Evolutionary conservation across 2,329 filamentous ascomycete genomes (phyloP).

Genomic region (Lasiodiplodia citricola): DNA sequence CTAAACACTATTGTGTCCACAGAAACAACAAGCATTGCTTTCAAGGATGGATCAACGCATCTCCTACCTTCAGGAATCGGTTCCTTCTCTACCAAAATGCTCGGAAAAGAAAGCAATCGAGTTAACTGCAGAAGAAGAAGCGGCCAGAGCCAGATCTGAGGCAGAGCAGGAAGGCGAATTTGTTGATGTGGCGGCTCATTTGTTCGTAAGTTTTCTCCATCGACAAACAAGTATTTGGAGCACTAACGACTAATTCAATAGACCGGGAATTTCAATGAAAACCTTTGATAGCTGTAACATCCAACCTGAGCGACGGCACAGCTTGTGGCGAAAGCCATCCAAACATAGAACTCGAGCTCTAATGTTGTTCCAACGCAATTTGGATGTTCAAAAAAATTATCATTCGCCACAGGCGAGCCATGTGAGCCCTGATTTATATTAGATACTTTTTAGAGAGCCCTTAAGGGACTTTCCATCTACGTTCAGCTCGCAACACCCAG

Average conservation of each 20-base stretch:
- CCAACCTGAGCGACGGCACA: neutral
- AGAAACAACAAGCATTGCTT: conserved; percentile 14
- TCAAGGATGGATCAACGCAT: conserved; percentile 18
- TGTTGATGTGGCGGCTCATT: neutral
- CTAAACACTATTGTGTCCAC: neutral
- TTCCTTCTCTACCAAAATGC: neutral
- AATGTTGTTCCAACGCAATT: too few relatives aligned
- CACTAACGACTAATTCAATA: neutral
- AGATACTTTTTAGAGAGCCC: too few relatives aligned
- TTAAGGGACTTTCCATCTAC: too few relatives aligned
- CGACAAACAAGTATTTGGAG: neutral
- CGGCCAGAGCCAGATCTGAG: neutral
- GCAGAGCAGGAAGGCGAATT: neutral
- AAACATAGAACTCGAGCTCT: too few relatives aligned
- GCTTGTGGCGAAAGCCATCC: too few relatives aligned
- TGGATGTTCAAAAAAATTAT: too few relatives aligned
- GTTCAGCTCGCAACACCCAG: neutral
- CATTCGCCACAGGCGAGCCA: too few relatives aligned
- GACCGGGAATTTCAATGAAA: neutral
- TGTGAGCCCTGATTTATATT: too few relatives aligned
- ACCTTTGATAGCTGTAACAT: neutral
- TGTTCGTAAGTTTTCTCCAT: neutral
- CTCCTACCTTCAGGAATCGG: neutral
- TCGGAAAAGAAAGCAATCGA: conserved; percentile 6
- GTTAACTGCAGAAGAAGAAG: neutral